phyloP scores from a whole-genome alignment of 768 basidiomycete genomes.

The Mycena haematopus region DNA sequence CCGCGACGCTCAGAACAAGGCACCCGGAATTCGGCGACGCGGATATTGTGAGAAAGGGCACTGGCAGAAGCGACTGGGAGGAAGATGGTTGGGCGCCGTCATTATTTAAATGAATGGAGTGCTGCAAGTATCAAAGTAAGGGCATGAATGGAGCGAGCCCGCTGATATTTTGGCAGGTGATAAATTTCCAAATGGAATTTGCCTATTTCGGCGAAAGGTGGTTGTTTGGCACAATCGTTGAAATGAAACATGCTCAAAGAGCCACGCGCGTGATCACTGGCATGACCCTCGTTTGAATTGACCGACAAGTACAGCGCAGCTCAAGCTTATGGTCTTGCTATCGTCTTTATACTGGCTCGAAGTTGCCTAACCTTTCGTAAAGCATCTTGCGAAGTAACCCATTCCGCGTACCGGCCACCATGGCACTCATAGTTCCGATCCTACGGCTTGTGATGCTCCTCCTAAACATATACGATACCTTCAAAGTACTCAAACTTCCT shows the following conservation, averaged over 20 bases:
- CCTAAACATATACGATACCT: slow-evolving; percentile 83
- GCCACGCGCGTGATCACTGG: background rate
- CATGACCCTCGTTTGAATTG: background rate
- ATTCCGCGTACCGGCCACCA: slow-evolving; percentile 34
- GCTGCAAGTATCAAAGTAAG: too few species aligned
- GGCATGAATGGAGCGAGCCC: too few species aligned
- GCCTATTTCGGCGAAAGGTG: background rate
- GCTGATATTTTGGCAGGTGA: too few species aligned
- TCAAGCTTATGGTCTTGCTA: slow-evolving; percentile 10
- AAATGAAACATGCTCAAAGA: background rate
- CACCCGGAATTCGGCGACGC: slow-evolving; percentile 51
- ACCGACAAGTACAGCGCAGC: background rate
- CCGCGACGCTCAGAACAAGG: slow-evolving; percentile 53
- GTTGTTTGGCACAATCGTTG: slow-evolving; percentile 3
- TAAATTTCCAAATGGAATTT: background rate
- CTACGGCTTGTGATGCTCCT: slow-evolving; percentile 76
- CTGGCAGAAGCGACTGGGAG: slow-evolving; percentile 36
- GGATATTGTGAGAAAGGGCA: slow-evolving; percentile 51
- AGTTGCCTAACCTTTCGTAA: background rate
- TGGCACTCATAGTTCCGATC: slow-evolving; percentile 72
- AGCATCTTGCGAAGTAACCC: background rate
- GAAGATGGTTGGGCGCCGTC: too few species aligned
- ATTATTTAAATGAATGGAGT: too few species aligned
- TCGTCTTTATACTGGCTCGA: background rate
- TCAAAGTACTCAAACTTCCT: slow-evolving; percentile 79